phyloP scores from a whole-genome alignment of 2,329 filamentous ascomycete species.

The Dothideomycetes sp. region DNA sequence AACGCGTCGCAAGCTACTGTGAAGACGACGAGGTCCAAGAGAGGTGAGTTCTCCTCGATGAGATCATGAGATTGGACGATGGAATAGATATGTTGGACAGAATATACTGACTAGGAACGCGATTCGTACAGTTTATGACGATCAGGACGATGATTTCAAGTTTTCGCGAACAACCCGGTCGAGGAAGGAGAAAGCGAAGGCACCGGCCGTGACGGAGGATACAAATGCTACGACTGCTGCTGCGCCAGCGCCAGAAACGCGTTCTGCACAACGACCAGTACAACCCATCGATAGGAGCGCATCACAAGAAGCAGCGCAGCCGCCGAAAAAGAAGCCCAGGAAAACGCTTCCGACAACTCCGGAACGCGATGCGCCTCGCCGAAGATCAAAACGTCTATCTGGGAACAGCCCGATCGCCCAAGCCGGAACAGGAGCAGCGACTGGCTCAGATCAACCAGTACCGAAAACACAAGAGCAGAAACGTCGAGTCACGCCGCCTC shows the following conservation, averaged over 20 bases:
- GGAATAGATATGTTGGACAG: background rate
- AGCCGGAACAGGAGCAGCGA: constrained; percentile 20
- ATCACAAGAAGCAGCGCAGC: constrained; percentile 1
- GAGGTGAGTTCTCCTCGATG: constrained; percentile 11
- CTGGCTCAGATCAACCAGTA: constrained; percentile 19
- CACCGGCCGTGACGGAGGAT: constrained; percentile 18
- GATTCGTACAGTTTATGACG: constrained; percentile 31
- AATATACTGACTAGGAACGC: too few species aligned
- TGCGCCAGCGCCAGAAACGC: constrained; percentile 7
- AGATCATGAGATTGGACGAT: too few species aligned
- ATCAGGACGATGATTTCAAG: constrained; percentile 40
- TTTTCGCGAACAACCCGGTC: constrained; percentile 36
- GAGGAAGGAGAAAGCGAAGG: constrained; percentile 26
- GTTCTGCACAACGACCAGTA: constrained; percentile 16
- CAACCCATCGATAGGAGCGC: constrained; percentile 18
- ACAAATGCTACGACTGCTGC: constrained; percentile 10
- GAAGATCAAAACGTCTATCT: constrained; percentile 39
- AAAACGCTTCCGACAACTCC: constrained; percentile 26
- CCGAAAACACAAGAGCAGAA: constrained; percentile 20
- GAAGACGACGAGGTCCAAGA: constrained; percentile 11
- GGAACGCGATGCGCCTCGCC: constrained; percentile 27
- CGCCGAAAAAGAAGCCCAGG: constrained; percentile 24
- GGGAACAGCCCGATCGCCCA: constrained; percentile 27
- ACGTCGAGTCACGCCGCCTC: constrained; percentile 27
- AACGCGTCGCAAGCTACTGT: constrained; percentile 26